Evolutionary conservation across 2,329 filamentous ascomycete species (phyloP), one percentile per base, ranked within the genome.

Genomic region (Fusarium mangiferae): DNA sequence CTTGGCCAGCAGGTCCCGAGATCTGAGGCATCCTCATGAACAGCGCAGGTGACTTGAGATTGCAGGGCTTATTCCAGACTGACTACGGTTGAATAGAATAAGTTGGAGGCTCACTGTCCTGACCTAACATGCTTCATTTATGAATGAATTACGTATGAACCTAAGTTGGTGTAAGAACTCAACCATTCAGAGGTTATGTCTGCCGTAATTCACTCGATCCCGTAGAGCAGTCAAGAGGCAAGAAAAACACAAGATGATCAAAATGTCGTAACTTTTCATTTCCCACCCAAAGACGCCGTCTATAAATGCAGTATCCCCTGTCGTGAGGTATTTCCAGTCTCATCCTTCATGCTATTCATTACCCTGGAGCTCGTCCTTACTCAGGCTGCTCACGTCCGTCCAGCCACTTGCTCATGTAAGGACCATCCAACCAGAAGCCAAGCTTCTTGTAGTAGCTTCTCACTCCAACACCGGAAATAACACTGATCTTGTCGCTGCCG

Each of bases 401-500:
- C 7, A 90, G 80, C 89, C 87, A 90, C 81, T 91, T 91, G 81
- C 88, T 90, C 88, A 91, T 94, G 74, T 97, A 98, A 17, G 94
- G 94, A 15, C 96, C 96, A 81, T 99, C 96, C 36, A 99, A 87
- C 87, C 90, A 94, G 84, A 98, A 99, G 3, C 96, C 96, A 38
- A 99, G 88, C 82, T 95, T 96, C 73, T 90, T 92, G 81, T 99
- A 99, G 82, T 99, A 99, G 80, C 94, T 97, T 79, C 96, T 88
- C 24, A 98, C 97, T 18, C 96, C 96, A 13, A 99, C 95, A 36
- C 96, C 96, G n/a, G 95, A 98, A 70, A 99, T 99, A 75, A 99
- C 95, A 80, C 94, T 96, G 63, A 99, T 94, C 87, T 99, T 99
- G 69, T 89, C 88, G 77, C 95, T 98, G 11, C 95, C 93, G 80